Conservation (phyloP, 257 asterid species). For the Solanum megistacrolobum region DNA sequence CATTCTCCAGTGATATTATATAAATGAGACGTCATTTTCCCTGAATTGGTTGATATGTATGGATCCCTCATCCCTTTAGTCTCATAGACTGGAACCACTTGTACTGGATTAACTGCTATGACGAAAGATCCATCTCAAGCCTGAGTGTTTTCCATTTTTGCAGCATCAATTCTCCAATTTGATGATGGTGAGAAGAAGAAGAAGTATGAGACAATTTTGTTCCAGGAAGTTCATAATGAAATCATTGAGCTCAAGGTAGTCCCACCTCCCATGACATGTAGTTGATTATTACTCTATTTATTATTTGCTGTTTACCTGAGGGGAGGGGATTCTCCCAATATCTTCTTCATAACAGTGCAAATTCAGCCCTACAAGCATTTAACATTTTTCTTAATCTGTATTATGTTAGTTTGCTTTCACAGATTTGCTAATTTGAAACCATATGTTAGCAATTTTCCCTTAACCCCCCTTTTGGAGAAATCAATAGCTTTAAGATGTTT, state of each 20-base stretch:
- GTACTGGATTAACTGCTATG: not conserved
- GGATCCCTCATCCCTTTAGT: not conserved
- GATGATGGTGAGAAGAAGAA: constrained; percentile 57
- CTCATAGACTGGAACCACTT: not conserved
- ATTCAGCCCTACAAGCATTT: not conserved
- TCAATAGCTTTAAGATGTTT: not conserved
- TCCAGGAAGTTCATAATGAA: constrained; percentile 55
- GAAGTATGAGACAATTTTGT: constrained; percentile 59
- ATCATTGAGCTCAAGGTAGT: constrained; percentile 65
- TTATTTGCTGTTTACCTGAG: not conserved
- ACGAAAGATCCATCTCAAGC: constrained; percentile 4
- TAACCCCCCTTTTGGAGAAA: not conserved
- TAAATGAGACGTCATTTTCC: not conserved
- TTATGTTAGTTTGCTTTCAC: not conserved
- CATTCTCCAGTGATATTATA: not conserved
- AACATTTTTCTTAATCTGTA: not conserved
- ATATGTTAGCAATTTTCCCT: not conserved
- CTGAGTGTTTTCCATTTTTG: constrained; percentile 11
- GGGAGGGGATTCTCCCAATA: not conserved
- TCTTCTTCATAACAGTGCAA: not conserved
- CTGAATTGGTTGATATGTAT: not conserved
- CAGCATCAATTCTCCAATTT: constrained; percentile 73
- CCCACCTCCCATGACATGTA: constrained; percentile 6
- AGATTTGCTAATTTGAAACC: not conserved
- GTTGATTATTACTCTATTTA: not conserved